Evolutionary conservation across 257 asterid species (phyloP), one percentile per base, ranked within the genome.

Genomic region (Penstemon eatonii): DNA sequence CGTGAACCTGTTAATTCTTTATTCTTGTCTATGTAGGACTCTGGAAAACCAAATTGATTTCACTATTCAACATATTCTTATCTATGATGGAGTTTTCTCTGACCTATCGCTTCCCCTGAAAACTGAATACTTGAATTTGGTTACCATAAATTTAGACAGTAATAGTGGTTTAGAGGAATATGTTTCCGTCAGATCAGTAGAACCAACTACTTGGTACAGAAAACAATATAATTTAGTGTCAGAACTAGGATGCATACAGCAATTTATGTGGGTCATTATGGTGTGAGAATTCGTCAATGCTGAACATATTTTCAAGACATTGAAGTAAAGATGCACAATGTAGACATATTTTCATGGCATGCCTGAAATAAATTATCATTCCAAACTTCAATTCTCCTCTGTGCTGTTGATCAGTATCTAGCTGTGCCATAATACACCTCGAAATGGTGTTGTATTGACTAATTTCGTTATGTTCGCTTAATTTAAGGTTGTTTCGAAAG

Each of bases 401-500:
- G 33, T 25, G 33, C 33, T 25, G 2, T 25, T 25, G 33, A 25
- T 25, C 33, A 25, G 33, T 58, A 10, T 25, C 5, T 7, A 56
- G 43, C 18, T 9, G 0, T 10, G 9, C 3, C 4, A 33, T 25
- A n/a, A 40, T 10, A 33, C 56, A 37, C 41, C 49, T 39, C 56
- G 18, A 33, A 36, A 53, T 65, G n/a, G 63, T 73, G 63, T 44
- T 55, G 47, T 64, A 55, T 58, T 43, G 62, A 47, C 65, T 55
- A 66, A 39, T 66, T 41, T 54, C 46, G 42, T 60, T 65, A 44
- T 51, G 59, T 56, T 57, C 55, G 8, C 65, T 69, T 45, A 39
- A 54, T 68, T 45, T 6, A 60, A 92, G 98, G 85, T 76, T 92
- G 65, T 92, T 92, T 65, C 90, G 98, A 66, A 92, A 92, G 77